Evolutionary conservation across 2,329 filamentous ascomycete species (phyloP).

Genomic region (Alternaria sp.): DNA sequence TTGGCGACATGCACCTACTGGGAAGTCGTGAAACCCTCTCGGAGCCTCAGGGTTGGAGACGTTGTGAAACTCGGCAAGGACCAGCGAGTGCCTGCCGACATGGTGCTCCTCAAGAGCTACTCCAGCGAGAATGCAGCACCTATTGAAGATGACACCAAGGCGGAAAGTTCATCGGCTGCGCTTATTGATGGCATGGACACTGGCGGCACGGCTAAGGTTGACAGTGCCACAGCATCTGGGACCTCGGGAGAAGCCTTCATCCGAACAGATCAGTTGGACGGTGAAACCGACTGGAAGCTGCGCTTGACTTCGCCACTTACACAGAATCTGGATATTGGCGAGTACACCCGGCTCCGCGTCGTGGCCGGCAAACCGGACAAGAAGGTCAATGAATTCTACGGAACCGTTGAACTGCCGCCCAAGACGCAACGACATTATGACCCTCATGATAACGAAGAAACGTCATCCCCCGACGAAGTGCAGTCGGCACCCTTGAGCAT

Average conservation of each 20-base stretch:
- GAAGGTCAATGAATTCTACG: constrained; percentile 92
- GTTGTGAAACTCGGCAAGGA: constrained; percentile 93
- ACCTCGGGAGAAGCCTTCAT: constrained; percentile 91
- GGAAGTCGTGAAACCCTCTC: constrained; percentile 80
- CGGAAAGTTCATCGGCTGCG: constrained; percentile 10
- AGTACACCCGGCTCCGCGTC: constrained; percentile 71
- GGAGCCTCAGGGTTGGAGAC: constrained; percentile 91
- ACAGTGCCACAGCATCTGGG: constrained; percentile 27
- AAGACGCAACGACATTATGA: constrained; percentile 58
- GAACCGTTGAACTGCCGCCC: constrained; percentile 79
- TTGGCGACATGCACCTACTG: constrained; percentile 58
- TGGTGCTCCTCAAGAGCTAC: constrained; percentile 87
- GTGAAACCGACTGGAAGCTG: constrained; percentile 98
- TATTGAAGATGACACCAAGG: constrained; percentile 1
- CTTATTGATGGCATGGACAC: constrained; percentile 30
- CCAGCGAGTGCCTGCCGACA: constrained; percentile 91
- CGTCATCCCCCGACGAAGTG: constrained; percentile 16
- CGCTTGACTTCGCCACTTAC: constrained; percentile 85
- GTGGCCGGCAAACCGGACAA: constrained; percentile 89
- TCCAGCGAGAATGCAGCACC: constrained; percentile 44
- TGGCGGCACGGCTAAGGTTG: constrained; percentile 18
- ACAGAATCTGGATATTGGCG: constrained; percentile 74
- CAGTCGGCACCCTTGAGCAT: constrained; percentile 81
- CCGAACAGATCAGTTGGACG: constrained; percentile 93
- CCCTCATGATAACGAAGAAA: constrained; percentile 42